Conservation (phyloP, 2,329 filamentous ascomycete genomes). For the Coniochaeta sp. region DNA sequence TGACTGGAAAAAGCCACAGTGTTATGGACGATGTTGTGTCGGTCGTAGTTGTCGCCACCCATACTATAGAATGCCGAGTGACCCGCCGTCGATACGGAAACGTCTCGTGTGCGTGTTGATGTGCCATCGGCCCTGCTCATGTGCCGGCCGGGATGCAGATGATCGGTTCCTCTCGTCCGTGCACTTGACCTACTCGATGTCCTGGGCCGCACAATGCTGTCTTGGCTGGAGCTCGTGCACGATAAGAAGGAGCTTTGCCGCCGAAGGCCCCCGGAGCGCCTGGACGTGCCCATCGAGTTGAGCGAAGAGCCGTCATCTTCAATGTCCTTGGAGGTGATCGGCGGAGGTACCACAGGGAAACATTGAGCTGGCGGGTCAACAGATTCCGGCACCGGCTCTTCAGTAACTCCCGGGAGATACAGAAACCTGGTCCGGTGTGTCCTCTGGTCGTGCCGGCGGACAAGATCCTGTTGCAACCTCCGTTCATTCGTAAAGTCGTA, state of each 20-base stretch:
- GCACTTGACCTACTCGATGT: slow-evolving; percentile 25
- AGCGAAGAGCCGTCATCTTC: slow-evolving; percentile 29
- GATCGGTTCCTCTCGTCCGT: slow-evolving; percentile 19
- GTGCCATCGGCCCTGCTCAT: slow-evolving; percentile 10
- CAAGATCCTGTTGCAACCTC: slow-evolving; percentile 70
- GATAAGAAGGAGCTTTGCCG: slow-evolving; percentile 55
- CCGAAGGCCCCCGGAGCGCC: slow-evolving; percentile 29
- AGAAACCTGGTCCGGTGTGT: slow-evolving; percentile 77
- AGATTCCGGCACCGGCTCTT: slow-evolving; percentile 37
- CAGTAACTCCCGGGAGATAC: slow-evolving; percentile 42
- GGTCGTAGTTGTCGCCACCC: slow-evolving; percentile 29
- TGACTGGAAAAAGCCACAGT: slow-evolving; percentile 70
- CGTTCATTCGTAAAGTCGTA: slow-evolving; percentile 65
- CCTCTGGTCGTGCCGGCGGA: slow-evolving; percentile 74
- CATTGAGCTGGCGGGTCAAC: slow-evolving; percentile 60
- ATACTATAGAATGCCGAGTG: slow-evolving; percentile 41
- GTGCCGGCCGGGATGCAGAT: slow-evolving; percentile 14
- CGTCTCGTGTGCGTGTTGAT: slow-evolving; percentile 25
- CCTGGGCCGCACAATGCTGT: slow-evolving; percentile 33
- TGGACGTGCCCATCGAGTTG: slow-evolving; percentile 26
- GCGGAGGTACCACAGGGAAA: slow-evolving; percentile 48
- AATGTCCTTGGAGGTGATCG: slow-evolving; percentile 26
- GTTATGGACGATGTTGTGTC: slow-evolving; percentile 40
- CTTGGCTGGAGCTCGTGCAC: slow-evolving; percentile 32
- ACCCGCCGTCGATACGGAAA: slow-evolving; percentile 36